Evolutionary conservation across 2,329 filamentous ascomycete genomes (phyloP).

Genomic region (Colletotrichum cordylinicola): DNA sequence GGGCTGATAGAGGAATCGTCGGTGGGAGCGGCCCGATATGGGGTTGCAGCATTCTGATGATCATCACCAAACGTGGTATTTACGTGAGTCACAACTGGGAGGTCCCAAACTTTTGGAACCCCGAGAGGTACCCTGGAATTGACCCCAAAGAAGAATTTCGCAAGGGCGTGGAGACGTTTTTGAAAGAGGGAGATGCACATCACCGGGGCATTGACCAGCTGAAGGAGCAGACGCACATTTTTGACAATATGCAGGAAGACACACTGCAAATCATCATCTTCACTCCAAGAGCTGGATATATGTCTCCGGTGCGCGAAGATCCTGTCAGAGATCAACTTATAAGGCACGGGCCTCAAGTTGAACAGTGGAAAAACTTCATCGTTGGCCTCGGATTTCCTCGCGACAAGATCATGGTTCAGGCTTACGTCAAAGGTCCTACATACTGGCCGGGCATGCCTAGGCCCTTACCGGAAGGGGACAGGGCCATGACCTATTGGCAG

Average conservation of each 20-base stretch:
- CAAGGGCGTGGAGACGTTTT: background rate
- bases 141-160: background rate
- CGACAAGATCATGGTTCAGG: background rate
- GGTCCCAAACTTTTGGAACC: background rate
- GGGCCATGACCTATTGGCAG: background rate
- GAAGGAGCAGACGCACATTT: background rate
- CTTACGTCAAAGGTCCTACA: background rate
- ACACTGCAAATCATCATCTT: background rate
- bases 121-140: background rate
- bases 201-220: background rate
- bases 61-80: background rate
- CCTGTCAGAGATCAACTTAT: background rate
- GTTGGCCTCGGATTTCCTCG: background rate
- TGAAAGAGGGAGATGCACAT: background rate
- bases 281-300: accelerated
- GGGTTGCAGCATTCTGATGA: background rate
- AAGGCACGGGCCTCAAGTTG: accelerated
- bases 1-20: background rate
- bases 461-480: accelerated
- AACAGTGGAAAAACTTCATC: background rate
- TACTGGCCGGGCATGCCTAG: background rate
- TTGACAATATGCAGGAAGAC: background rate
- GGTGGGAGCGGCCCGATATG: slow-evolving; percentile 3
- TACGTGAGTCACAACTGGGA: slow-evolving; percentile 15
- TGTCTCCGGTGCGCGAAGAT: background rate